Base-by-base conservation (phyloP, 768 basidiomycete genomes). In the Macrocybe gigantea region DNA sequence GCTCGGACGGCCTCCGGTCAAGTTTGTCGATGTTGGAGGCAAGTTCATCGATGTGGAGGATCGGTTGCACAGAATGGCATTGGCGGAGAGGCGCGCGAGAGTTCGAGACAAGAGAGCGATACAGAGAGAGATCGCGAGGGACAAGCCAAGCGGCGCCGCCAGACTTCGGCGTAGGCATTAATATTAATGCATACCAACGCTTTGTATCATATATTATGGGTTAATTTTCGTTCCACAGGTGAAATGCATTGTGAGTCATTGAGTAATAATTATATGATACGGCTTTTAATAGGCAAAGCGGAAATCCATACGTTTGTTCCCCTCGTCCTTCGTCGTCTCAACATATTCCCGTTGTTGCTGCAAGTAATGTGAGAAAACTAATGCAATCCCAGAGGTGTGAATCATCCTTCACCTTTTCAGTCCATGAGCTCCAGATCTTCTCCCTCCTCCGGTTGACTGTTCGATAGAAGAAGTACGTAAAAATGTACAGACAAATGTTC, bases 1-100 rank as follows among this genome's bases (percentile, higher is more conserved):
- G 15, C 54, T 60, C 6, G 77, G 77, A 11, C 78, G 80, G 36
- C 74, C 83, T 7, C 58, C 77, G 2, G 71, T 86, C 40, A 75
- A 75, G 57, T 88, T 92, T 55, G 66, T 86, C 12, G 88, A 92
- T 57, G 79, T 90, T 3, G 88, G 88, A 1, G 74, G 75, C 15
- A 77, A 81, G 59, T 89, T 85, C 60, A 58, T 89, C 47, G 73
- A 87, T 38, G 62, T 74, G 31, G 72, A 76, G 37, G 79, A 80
- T 43, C 74, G 71, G 8, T 54, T 71, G 43, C 70, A 71, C 50
- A 71, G 84, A 38, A 70, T 76, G 46, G 69, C 71, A 15, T 69
- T 69, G 49, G 72, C 77, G 0, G 71, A 74, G 52, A 73, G 81
- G 38, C 70, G 79, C 50, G 64, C 72, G 6, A 62, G 53, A 36